phyloP scores from a whole-genome alignment of 441 rosid genomes.

The Isatis lusitanica region DNA sequence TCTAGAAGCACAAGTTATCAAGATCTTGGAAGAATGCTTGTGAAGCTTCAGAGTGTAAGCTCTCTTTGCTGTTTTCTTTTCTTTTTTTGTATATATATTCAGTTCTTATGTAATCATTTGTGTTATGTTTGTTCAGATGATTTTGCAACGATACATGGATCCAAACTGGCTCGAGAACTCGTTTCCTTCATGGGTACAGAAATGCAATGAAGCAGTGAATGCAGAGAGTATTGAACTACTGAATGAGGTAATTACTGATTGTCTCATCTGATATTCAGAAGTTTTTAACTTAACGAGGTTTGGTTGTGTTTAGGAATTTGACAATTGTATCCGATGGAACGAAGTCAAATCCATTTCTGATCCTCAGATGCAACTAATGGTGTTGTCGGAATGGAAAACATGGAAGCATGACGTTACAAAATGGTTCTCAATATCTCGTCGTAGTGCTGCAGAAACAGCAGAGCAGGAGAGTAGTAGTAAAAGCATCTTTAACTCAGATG shows the following conservation, averaged over 20 bases:
- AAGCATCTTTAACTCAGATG: conserved; percentile 46
- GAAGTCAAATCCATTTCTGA: conserved; percentile 72
- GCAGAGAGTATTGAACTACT: conserved; percentile 89
- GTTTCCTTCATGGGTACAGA: conserved; percentile 66
- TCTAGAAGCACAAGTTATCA: conserved; percentile 74
- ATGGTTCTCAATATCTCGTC: conserved; percentile 71
- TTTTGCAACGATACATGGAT: conserved; percentile 60
- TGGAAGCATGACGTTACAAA: conserved; percentile 96
- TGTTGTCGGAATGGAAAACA: conserved; percentile 93
- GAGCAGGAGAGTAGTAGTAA: conserved; percentile 32
- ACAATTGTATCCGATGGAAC: conserved; percentile 76
- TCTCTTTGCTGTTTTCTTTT: not conserved
- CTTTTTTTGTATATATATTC: not conserved
- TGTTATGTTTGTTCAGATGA: conserved; percentile 61
- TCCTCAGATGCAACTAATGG: conserved; percentile 62
- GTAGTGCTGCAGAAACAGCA: conserved; percentile 47
- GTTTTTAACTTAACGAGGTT: not conserved
- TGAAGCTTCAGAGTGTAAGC: conserved; percentile 83
- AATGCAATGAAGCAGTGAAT: conserved; percentile 63
- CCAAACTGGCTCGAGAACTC: conserved; percentile 67
- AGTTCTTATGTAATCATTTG: not conserved
- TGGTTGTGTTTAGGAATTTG: conserved; percentile 66
- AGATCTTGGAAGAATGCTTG: conserved; percentile 88
- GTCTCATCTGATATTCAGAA: not conserved
- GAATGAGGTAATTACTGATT: conserved; percentile 62